These are phyloP conservation scores for Chaetomium sp. DNA, from an alignment of 2,329 filamentous ascomycete genomes.

Conservation along the genomic window DNA sequence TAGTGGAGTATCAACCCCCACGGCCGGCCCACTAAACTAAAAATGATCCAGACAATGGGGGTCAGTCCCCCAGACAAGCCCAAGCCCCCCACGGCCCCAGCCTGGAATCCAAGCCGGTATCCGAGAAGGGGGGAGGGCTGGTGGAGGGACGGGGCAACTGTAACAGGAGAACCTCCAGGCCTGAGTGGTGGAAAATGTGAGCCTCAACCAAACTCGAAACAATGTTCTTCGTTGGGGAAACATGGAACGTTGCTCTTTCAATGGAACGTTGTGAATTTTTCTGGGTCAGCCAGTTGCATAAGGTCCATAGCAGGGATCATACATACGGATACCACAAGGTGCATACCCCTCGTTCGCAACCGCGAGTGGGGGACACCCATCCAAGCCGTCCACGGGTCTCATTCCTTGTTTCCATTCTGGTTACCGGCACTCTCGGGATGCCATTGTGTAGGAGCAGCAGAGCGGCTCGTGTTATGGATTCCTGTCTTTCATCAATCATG, in stretches of 20 bases:
- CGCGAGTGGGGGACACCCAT: background rate
- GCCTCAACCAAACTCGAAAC: background rate
- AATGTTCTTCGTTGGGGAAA: background rate
- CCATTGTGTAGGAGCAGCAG: background rate
- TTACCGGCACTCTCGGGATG: background rate
- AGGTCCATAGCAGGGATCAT: no score
- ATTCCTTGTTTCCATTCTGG: conserved; percentile 3
- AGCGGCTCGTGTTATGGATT: no score
- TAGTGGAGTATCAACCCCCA: background rate
- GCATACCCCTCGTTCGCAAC: no score
- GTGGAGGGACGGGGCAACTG: background rate
- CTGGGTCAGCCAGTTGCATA: background rate
- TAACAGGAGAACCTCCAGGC: background rate
- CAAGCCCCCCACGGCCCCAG: background rate
- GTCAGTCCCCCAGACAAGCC: background rate
- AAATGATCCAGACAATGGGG: background rate
- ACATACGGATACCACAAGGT: no score
- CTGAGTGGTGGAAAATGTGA: conserved; percentile 7
- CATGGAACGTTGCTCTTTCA: background rate
- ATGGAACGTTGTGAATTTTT: background rate
- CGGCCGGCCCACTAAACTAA: background rate
- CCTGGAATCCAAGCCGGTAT: background rate
- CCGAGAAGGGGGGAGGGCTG: background rate
- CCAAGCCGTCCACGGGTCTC: conserved; percentile 8
- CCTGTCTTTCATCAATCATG: no score